phyloP scores from a whole-genome alignment of 768 basidiomycete genomes.

The Chalciporus pseudorubinellus region DNA sequence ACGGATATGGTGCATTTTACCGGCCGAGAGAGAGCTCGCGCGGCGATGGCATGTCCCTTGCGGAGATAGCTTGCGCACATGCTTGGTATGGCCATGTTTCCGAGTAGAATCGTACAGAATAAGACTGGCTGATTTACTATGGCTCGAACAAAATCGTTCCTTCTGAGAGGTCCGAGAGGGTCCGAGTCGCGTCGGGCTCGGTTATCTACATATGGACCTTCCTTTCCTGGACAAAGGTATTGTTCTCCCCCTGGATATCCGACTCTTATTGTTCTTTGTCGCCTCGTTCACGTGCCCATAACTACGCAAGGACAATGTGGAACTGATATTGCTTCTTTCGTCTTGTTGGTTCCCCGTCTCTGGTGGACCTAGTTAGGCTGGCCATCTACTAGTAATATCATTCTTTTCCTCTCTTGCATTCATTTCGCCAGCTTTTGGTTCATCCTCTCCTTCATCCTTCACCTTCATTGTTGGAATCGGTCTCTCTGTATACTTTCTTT shows the following conservation, averaged over 20 bases:
- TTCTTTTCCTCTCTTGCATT: neutral
- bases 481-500: neutral
- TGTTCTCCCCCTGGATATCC: constrained; percentile 8
- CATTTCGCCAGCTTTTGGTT: neutral
- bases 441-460: neutral
- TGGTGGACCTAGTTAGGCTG: constrained; percentile 19
- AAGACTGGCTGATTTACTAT: no score
- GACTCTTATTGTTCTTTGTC: constrained; percentile 22
- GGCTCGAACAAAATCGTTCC: no score
- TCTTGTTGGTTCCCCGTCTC: constrained; percentile 13
- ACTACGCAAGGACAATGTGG: constrained; percentile 6
- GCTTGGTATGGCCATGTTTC: no score
- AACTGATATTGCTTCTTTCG: constrained; percentile 2
- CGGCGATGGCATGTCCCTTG: no score
- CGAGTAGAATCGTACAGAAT: no score
- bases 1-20: no score
- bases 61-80: no score
- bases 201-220: constrained; percentile 8
- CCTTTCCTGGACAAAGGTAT: constrained; percentile 28
- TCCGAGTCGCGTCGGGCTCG: no score
- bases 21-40: no score
- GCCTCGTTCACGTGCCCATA: neutral
- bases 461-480: neutral
- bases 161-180: no score
- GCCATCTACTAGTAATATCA: constrained; percentile 8